Evolutionary conservation across 2,329 filamentous ascomycete genomes (phyloP).

Genomic region (Pseudogymnoascus sp.): DNA sequence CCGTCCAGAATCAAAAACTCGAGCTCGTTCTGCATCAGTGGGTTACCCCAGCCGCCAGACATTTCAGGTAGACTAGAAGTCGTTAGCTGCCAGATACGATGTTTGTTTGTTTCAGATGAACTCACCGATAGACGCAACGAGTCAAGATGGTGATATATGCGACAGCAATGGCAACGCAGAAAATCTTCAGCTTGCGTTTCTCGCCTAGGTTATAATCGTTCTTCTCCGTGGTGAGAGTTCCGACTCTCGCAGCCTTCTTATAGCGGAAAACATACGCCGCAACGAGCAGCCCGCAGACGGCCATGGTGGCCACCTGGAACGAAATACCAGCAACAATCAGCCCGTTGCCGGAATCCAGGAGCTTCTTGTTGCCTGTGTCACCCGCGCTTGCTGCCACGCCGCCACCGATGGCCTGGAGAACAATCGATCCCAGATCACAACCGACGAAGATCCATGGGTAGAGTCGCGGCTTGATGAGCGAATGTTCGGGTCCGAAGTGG

Average conservation of each 20-base stretch:
- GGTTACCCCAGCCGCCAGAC: slow-evolving; percentile 56
- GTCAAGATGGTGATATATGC: slow-evolving; percentile 18
- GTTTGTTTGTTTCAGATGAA: neutral
- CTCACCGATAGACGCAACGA: slow-evolving; percentile 21
- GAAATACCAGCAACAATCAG: slow-evolving; percentile 35
- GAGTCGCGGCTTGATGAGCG: slow-evolving; percentile 42
- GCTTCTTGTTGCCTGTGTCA: slow-evolving; percentile 5
- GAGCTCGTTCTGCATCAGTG: slow-evolving; percentile 54
- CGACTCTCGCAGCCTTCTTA: neutral
- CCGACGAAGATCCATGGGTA: slow-evolving; percentile 51
- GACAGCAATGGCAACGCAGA: slow-evolving; percentile 15
- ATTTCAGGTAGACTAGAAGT: slow-evolving; percentile 44
- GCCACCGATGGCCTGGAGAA: slow-evolving; percentile 52
- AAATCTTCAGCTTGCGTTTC: slow-evolving; percentile 14
- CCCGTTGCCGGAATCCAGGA: slow-evolving; percentile 20
- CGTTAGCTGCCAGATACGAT: slow-evolving; percentile 15
- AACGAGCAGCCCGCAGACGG: slow-evolving; percentile 23
- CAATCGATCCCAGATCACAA: slow-evolving; percentile 49
- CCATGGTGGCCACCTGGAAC: slow-evolving; percentile 32
- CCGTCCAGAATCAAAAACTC: slow-evolving; percentile 53
- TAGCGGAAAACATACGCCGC: slow-evolving; percentile 13
- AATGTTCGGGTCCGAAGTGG: slow-evolving; percentile 40
- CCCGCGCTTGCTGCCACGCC: slow-evolving; percentile 36
- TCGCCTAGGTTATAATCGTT: neutral
- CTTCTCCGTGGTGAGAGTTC: neutral